Percentiles rank a stretch among this genome's conserved stretches.
phyloP scores from a whole-genome alignment of 495 filamentous ascomycete genomes.

The Pyrenula aspistea region DNA sequence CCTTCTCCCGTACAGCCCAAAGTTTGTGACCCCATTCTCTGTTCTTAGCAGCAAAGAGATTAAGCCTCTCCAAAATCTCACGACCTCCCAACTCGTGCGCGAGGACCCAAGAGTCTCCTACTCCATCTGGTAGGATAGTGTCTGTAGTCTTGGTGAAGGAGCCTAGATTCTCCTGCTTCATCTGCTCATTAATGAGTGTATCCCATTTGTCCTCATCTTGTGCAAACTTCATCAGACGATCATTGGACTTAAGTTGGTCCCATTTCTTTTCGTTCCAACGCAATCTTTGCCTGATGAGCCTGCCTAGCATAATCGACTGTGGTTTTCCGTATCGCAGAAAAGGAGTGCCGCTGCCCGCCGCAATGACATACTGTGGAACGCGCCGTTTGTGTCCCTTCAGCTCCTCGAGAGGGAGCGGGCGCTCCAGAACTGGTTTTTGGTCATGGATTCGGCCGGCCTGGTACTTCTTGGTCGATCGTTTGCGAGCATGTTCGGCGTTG shows the following conservation, averaged over 20 bases:
- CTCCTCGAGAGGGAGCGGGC: conserved; percentile 26
- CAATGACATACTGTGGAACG: conserved; percentile 47
- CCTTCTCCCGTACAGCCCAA: conserved; percentile 24
- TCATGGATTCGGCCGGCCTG: conserved; percentile 21
- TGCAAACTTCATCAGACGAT: conserved; percentile 28
- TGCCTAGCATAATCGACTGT: conserved; percentile 43
- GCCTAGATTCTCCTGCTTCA: background rate
- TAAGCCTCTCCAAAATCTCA: background rate
- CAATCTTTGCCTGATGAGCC: conserved; percentile 41
- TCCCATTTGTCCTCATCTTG: conserved; percentile 50
- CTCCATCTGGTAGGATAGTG: background rate
- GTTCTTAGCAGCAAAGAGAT: conserved; percentile 10
- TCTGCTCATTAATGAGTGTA: conserved; percentile 14
- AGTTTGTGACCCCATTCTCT: conserved; percentile 44
- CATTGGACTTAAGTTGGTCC: conserved; percentile 16
- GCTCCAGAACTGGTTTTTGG: conserved; percentile 28
- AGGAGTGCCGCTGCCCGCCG: conserved; percentile 38
- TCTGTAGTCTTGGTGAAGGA: background rate
- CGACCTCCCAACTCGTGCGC: background rate
- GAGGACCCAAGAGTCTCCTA: background rate
- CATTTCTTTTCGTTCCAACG: conserved; percentile 24
- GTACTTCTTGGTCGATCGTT: conserved; percentile 15
- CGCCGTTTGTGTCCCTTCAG: conserved; percentile 39
- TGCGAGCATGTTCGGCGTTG: conserved; percentile 16
- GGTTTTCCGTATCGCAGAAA: conserved; percentile 63